These are phyloP conservation scores for Lumnitzera racemosa DNA, from an alignment of 345 rosid genomes.

Conservation along the genomic window DNA sequence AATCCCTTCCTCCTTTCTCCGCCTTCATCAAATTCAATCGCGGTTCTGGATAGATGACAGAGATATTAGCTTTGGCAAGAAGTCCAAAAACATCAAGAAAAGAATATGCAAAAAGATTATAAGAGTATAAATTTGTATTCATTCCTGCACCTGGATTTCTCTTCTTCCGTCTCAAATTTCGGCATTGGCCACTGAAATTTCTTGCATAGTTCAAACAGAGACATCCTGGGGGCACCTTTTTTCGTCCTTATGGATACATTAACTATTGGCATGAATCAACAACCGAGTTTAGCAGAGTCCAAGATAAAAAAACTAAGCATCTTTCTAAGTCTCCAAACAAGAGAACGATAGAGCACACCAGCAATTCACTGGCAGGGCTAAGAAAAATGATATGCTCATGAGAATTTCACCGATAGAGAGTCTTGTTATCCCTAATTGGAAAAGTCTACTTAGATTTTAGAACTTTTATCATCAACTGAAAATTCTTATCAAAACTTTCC, in stretches of 20 bases:
- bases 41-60: constrained; percentile 27
- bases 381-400: too few species aligned
- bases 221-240: constrained; percentile 80
- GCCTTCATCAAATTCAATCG: constrained; percentile 37
- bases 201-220: constrained; percentile 68
- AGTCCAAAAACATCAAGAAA: background rate
- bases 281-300: background rate
- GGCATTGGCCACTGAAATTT: constrained; percentile 76
- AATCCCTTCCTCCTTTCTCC: constrained; percentile 29
- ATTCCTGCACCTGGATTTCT: constrained; percentile 36
- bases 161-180: constrained; percentile 36
- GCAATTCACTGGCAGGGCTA: too few species aligned
- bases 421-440: too few species aligned
- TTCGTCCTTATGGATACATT: constrained; percentile 44
- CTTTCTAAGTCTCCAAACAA: too few species aligned
- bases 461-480: too few species aligned
- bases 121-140: constrained; percentile 1
- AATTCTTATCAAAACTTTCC: too few species aligned
- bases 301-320: too few species aligned
- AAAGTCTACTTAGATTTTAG: too few species aligned
- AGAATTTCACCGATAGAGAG: too few species aligned
- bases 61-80: background rate
- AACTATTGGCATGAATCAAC: constrained; percentile 30
- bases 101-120: too few species aligned
- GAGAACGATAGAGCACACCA: too few species aligned